phyloP scores from a whole-genome alignment of 495 filamentous ascomycete species.

The Articulospora tetracladia region DNA sequence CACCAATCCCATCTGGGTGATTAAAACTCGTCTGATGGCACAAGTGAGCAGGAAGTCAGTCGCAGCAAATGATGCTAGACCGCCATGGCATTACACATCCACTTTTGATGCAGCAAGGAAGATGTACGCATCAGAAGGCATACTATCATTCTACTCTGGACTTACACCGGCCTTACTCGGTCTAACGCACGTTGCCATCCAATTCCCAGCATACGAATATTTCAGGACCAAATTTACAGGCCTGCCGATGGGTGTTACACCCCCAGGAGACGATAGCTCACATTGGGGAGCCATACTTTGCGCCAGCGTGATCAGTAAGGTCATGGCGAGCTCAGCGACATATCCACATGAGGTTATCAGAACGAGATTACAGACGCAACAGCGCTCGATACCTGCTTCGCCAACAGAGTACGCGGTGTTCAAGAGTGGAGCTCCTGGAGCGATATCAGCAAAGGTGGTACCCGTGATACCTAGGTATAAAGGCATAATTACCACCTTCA shows the following conservation, averaged over 20 bases:
- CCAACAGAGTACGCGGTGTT: slow-evolving; percentile 56
- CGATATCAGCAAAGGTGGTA: slow-evolving; percentile 10
- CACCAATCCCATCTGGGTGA: slow-evolving; percentile 99
- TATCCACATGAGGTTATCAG: slow-evolving; percentile 97
- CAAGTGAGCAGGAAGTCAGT: slow-evolving; percentile 50
- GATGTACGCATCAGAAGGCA: slow-evolving; percentile 88
- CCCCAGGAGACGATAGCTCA: slow-evolving; percentile 49
- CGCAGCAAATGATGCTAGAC: slow-evolving; percentile 49
- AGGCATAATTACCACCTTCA: slow-evolving; percentile 77
- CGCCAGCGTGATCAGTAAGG: slow-evolving; percentile 92
- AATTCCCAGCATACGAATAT: slow-evolving; percentile 95
- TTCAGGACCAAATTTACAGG: slow-evolving; percentile 90
- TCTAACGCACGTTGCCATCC: slow-evolving; percentile 92
- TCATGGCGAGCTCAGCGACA: slow-evolving; percentile 90
- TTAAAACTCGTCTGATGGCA: slow-evolving; percentile 97
- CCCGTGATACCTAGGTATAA: slow-evolving; percentile 60
- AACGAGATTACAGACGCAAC: slow-evolving; percentile 85
- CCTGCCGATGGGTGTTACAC: slow-evolving; percentile 68
- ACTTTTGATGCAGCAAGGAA: slow-evolving; percentile 89
- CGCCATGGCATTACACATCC: slow-evolving; percentile 84
- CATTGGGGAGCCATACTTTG: slow-evolving; percentile 74
- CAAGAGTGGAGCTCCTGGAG: slow-evolving; percentile 54
- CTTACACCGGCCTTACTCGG: slow-evolving; percentile 89
- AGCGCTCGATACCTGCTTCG: slow-evolving; percentile 52
- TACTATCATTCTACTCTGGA: slow-evolving; percentile 92